Evolutionary conservation across 768 basidiomycete genomes (phyloP).

Genomic region (Rickenella mellea): DNA sequence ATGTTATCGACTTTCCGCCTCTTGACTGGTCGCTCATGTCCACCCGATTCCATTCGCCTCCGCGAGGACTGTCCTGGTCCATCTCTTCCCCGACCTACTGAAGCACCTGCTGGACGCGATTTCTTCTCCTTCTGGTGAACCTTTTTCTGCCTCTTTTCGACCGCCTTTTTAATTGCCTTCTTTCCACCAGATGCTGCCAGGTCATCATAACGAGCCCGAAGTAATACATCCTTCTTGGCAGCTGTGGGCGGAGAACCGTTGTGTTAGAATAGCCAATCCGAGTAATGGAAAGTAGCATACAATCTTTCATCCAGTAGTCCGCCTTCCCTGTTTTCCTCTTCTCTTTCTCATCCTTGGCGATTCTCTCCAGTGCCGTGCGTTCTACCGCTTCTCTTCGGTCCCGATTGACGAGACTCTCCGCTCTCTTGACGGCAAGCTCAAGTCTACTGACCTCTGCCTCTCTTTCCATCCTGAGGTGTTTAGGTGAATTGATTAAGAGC

Average conservation of each 20-base stretch:
- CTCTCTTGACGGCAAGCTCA: conserved; percentile 64
- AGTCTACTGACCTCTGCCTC: conserved; percentile 61
- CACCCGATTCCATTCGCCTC: conserved; percentile 9
- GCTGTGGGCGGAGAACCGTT: conserved; percentile 30
- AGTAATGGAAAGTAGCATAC: conserved; percentile 27
- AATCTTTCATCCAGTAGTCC: conserved; percentile 77
- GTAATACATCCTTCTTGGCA: conserved; percentile 66
- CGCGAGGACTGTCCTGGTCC: conserved; percentile 1
- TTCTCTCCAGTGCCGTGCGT: conserved; percentile 47
- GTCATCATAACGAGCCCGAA: conserved; percentile 71
- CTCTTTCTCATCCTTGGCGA: conserved; percentile 48
- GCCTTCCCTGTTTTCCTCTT: conserved; percentile 72
- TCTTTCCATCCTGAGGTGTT: conserved; percentile 46
- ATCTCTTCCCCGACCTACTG: too few species aligned
- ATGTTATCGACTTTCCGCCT: conserved; percentile 10
- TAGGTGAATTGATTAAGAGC: conserved; percentile 48
- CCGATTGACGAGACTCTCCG: conserved; percentile 69
- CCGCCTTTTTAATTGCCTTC: conserved; percentile 74
- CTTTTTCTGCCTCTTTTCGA: conserved; percentile 87
- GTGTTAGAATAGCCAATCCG: conserved; percentile 2
- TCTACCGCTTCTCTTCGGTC: conserved; percentile 65
- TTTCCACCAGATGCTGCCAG: conserved; percentile 70
- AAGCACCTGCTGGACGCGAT: conserved; percentile 54
- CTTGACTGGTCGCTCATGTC: conserved; percentile 7
- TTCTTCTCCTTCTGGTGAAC: conserved; percentile 83